Percentiles rank a stretch among this genome's conserved stretches.
phyloP scores from a whole-genome alignment of 257 asterid genomes.

The Mitragyna speciosa region DNA sequence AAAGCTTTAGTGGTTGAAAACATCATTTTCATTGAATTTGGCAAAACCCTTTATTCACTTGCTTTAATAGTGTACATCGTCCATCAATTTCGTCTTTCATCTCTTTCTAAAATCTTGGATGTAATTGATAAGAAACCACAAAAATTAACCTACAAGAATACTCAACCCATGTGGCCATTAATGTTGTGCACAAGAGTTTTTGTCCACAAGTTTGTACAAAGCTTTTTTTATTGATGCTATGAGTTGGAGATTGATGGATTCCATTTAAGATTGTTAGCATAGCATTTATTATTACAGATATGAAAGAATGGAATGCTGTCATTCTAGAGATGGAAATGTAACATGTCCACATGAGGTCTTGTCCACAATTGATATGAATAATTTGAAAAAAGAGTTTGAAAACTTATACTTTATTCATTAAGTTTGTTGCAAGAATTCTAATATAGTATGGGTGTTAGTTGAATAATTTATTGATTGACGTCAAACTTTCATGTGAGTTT shows the following conservation, averaged over 20 bases:
- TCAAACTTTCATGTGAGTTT: not conserved
- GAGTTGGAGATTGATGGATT: constrained; percentile 3
- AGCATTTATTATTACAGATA: not conserved
- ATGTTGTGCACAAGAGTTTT: not conserved
- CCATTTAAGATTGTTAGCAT: not conserved
- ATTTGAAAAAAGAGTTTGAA: not conserved
- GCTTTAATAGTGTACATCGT: not conserved
- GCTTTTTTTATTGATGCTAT: not conserved
- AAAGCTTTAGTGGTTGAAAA: not conserved
- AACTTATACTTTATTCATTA: not conserved
- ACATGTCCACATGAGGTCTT: not conserved
- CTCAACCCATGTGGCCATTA: not conserved
- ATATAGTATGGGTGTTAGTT: not conserved
- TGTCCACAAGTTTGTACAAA: constrained; percentile 3
- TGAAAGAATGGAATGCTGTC: not conserved
- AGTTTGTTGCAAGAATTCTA: not conserved
- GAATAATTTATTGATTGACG: not conserved
- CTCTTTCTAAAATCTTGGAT: not conserved
- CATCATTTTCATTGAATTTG: constrained; percentile 9
- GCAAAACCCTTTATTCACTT: constrained; percentile 4
- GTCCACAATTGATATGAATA: not conserved
- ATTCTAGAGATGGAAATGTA: not conserved
- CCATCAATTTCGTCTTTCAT: not conserved
- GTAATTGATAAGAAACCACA: not conserved
- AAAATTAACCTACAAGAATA: not conserved